These are phyloP conservation scores for Grifola frondosa DNA, from an alignment of 1,284 basidiomycete species.

Conservation along the genomic window DNA sequence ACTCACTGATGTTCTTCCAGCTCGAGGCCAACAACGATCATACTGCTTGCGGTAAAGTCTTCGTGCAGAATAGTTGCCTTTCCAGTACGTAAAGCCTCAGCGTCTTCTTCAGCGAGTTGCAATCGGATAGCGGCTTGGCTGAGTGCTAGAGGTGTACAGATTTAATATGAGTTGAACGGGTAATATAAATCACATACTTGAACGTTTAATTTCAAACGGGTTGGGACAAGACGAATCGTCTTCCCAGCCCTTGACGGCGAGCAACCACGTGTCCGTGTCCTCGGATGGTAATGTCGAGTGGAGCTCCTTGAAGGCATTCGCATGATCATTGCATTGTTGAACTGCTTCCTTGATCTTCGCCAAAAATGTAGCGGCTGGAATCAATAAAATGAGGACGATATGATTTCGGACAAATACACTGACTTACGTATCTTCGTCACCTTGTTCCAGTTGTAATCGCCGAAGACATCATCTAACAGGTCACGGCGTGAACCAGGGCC, in stretches of 20 bases:
- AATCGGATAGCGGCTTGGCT: slow-evolving; percentile 12
- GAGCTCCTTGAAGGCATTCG: neutral
- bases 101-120: slow-evolving; percentile 16
- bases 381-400: too few relatives aligned
- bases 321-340: neutral
- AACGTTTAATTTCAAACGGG: neutral
- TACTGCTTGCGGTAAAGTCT: slow-evolving; percentile 4
- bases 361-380: too few relatives aligned
- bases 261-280: neutral
- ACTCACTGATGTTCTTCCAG: slow-evolving; percentile 21
- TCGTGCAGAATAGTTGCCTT: neutral
- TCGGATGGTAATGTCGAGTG: neutral
- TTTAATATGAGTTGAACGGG: neutral
- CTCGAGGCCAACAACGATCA: slow-evolving; percentile 14
- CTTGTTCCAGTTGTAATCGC: slow-evolving; percentile 9
- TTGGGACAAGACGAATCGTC: neutral
- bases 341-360: slow-evolving; percentile 5
- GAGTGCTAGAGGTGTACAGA: slow-evolving; percentile 3
- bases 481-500: slow-evolving; percentile 8
- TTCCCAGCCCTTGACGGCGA: neutral
- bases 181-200: too few relatives aligned
- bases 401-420: too few relatives aligned
- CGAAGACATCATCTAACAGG: slow-evolving; percentile 9
- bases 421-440: slow-evolving; percentile 3
- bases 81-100: neutral